A percentile compares a stretch with the other conserved stretches of the same genome.
Conservation (phyloP, 352 stramenopile species). For the Phytophthora sp. region DNA sequence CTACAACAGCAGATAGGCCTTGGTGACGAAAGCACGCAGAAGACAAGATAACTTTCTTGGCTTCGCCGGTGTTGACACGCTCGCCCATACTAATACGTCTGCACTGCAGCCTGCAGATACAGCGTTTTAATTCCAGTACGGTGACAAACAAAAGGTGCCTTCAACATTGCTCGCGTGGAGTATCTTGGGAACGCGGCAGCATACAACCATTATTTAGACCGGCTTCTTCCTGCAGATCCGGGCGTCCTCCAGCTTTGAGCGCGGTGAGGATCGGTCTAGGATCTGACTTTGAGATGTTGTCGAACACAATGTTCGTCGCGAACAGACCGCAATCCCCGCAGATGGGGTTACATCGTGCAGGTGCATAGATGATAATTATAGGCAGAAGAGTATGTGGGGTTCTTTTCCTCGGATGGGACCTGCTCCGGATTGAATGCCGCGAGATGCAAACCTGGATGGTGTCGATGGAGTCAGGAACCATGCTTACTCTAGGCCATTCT, state of each 20-base stretch:
- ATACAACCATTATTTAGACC: too few species aligned
- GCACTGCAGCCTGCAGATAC: too few species aligned
- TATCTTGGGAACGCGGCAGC: too few species aligned
- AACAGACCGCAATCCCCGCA: constrained; percentile 29
- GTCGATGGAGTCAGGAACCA: background rate
- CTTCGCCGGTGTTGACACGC: too few species aligned
- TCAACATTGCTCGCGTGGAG: too few species aligned
- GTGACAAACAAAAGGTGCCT: too few species aligned
- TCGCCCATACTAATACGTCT: too few species aligned
- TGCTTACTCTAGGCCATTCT: constrained; percentile 26
- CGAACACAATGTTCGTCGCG: constrained; percentile 19
- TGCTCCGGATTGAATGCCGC: constrained; percentile 23
- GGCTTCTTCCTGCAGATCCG: constrained; percentile 7
- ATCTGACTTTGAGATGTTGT: constrained; percentile 16
- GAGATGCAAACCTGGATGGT: constrained; percentile 28
- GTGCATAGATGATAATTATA: constrained; percentile 31
- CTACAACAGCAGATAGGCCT: too few species aligned
- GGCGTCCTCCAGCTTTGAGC: too few species aligned
- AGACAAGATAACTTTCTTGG: too few species aligned
- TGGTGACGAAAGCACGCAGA: too few species aligned
- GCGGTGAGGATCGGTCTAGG: constrained; percentile 9
- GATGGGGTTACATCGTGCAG: constrained; percentile 22
- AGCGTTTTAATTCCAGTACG: too few species aligned
- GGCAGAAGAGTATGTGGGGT: constrained; percentile 11
- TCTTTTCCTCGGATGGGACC: constrained; percentile 30